Percentiles rank a stretch among this genome's conserved stretches.
These are phyloP conservation scores for Apiospora malaysiana DNA, from an alignment of 2,329 filamentous ascomycete species.

Conservation along the genomic window DNA sequence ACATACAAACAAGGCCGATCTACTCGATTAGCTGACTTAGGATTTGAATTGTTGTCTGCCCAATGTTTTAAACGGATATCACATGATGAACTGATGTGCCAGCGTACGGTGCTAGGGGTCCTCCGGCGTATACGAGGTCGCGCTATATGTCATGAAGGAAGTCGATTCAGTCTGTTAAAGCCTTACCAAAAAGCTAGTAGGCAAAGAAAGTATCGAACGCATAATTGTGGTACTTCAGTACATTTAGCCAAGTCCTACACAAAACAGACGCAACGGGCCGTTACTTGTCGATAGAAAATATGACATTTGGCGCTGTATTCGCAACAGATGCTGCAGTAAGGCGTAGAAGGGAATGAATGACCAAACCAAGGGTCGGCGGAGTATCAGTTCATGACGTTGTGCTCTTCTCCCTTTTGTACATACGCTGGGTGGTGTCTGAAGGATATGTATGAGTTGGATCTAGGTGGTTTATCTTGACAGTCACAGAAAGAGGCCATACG, in stretches of 20 bases:
- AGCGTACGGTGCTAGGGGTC: neutral
- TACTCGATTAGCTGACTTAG: constrained; percentile 15
- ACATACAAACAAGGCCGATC: constrained; percentile 20
- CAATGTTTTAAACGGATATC: neutral
- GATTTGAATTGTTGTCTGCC: neutral
- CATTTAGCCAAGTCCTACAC: neutral
- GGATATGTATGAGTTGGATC: too few relatives aligned
- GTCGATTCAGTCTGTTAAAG: too few relatives aligned
- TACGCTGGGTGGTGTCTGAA: too few relatives aligned
- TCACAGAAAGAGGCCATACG: too few relatives aligned
- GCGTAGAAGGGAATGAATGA: neutral
- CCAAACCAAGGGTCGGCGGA: neutral
- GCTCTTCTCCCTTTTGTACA: neutral
- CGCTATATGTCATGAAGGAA: neutral
- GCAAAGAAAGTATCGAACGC: too few relatives aligned
- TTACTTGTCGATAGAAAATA: neutral
- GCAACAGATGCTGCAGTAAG: neutral
- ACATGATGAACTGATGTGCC: neutral
- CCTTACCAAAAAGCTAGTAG: neutral
- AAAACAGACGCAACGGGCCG: constrained; percentile 5
- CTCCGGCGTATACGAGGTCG: too few relatives aligned
- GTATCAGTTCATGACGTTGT: too few relatives aligned
- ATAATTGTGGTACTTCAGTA: neutral
- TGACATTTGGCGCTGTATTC: neutral
- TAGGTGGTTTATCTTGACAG: too few relatives aligned